These are phyloP conservation scores for Paramarasmius palmivorus DNA, from an alignment of 1,284 basidiomycete genomes.

Conservation along the genomic window DNA sequence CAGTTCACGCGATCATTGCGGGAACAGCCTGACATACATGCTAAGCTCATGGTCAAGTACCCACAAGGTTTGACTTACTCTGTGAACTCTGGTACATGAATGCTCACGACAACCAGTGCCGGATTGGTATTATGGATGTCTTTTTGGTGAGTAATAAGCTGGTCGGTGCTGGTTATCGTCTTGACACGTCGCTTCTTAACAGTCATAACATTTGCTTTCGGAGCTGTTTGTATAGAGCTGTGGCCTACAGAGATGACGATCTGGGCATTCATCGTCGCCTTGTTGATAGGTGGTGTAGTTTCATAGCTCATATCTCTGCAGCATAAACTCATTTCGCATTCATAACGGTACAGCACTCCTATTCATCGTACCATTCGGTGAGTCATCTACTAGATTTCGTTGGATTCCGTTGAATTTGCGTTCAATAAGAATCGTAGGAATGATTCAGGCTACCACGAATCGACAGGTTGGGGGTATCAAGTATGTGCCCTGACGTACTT, in stretches of 20 bases:
- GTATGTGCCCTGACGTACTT: background rate
- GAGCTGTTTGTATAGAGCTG: conserved; percentile 48
- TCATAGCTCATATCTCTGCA: conserved; percentile 22
- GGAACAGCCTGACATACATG: conserved; percentile 87
- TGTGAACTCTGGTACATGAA: too few relatives aligned
- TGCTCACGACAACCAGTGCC: conserved; percentile 50
- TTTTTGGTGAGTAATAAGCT: conserved; percentile 38
- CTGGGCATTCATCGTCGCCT: conserved; percentile 42
- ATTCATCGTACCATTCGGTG: conserved; percentile 15
- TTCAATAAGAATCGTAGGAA: conserved; percentile 64
- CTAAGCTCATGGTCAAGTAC: conserved; percentile 81
- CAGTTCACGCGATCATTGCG: conserved; percentile 62
- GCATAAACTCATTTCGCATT: background rate
- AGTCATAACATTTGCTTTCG: conserved; percentile 53
- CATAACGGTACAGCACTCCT: background rate
- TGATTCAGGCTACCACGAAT: conserved; percentile 67
- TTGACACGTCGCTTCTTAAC: too few relatives aligned
- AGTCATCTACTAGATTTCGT: background rate
- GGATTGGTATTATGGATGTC: conserved; percentile 69
- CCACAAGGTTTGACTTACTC: conserved; percentile 39
- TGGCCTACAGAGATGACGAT: conserved; percentile 32
- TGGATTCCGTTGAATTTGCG: conserved; percentile 28
- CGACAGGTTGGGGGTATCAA: conserved; percentile 58
- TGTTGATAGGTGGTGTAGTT: conserved; percentile 36
- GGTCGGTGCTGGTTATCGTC: conserved; percentile 12